These are phyloP conservation scores for Asterionellopsis glacialis DNA, from an alignment of 108 stramenopile genomes.

Conservation along the genomic window DNA sequence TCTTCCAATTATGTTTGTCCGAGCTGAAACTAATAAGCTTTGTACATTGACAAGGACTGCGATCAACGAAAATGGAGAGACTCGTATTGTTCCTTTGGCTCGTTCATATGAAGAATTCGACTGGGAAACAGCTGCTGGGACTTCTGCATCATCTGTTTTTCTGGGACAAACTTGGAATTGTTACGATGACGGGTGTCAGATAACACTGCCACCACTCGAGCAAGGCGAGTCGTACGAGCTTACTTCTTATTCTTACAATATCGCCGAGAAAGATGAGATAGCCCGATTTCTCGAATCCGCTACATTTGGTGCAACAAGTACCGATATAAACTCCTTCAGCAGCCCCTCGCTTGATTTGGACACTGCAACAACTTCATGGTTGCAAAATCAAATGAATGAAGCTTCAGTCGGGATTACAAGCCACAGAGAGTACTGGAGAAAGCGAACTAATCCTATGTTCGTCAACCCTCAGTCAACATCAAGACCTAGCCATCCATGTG, in stretches of 20 bases:
- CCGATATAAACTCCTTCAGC: slow-evolving; percentile 5
- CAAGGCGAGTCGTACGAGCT: too few species aligned
- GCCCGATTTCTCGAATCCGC: slow-evolving; percentile 55
- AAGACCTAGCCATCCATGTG: too few species aligned
- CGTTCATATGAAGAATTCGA: slow-evolving; percentile 13
- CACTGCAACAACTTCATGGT: too few species aligned
- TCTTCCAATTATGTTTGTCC: too few species aligned
- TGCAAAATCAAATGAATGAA: too few species aligned
- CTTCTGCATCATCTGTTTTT: neutral
- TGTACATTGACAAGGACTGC: neutral
- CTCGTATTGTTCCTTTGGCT: slow-evolving; percentile 9
- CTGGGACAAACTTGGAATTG: too few species aligned
- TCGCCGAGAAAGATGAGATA: slow-evolving; percentile 14
- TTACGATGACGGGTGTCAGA: neutral
- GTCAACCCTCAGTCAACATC: too few species aligned
- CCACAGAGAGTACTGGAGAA: too few species aligned
- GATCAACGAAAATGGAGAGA: neutral
- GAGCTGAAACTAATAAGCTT: neutral
- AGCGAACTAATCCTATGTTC: too few species aligned
- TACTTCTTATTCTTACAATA: too few species aligned
- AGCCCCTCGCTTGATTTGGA: too few species aligned
- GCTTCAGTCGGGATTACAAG: too few species aligned
- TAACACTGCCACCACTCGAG: neutral
- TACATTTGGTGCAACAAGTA: slow-evolving; percentile 50
- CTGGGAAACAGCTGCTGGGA: slow-evolving; percentile 20